These are phyloP conservation scores for Kockovaella imperatae DNA, from an alignment of 768 basidiomycete genomes.

Conservation along the genomic window DNA sequence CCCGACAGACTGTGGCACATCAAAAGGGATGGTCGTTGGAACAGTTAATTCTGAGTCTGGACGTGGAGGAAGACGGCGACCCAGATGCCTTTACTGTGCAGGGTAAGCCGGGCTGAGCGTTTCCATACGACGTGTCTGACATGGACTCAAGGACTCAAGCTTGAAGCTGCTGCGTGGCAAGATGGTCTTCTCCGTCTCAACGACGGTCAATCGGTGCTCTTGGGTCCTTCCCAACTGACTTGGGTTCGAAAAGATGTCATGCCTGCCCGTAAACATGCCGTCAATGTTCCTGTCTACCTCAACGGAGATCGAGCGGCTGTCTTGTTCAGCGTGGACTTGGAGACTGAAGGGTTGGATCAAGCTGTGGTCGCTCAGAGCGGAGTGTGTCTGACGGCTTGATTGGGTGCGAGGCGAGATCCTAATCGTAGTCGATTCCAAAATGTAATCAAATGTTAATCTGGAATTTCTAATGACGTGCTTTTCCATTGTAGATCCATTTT, in stretches of 20 bases:
- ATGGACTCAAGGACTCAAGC: slow-evolving; percentile 57
- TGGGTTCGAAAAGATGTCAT: slow-evolving; percentile 64
- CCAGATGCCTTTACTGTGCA: slow-evolving; percentile 76
- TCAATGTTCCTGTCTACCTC: slow-evolving; percentile 85
- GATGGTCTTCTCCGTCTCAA: slow-evolving; percentile 66
- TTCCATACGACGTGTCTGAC: not conserved
- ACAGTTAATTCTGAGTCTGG: slow-evolving; percentile 68
- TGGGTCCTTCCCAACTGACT: slow-evolving; percentile 73
- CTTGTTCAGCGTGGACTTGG: slow-evolving; percentile 78
- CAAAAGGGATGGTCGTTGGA: slow-evolving; percentile 87
- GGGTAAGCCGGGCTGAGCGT: slow-evolving; percentile 52
- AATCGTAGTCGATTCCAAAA: too few relatives aligned
- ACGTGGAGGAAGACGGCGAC: slow-evolving; percentile 71
- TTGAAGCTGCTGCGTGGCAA: slow-evolving; percentile 79
- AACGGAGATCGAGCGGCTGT: slow-evolving; percentile 76
- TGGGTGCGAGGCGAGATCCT: too few relatives aligned
- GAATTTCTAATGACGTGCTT: too few relatives aligned
- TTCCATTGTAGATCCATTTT: too few relatives aligned
- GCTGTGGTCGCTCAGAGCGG: slow-evolving; percentile 76
- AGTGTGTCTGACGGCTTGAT: slow-evolving; percentile 86
- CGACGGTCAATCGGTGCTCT: slow-evolving; percentile 68
- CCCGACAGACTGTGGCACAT: slow-evolving; percentile 91
- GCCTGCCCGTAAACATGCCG: slow-evolving; percentile 44
- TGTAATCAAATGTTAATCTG: too few relatives aligned
- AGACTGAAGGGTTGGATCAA: slow-evolving; percentile 58